Conservation (phyloP, 208 protist species). For the Leishmania arabica region DNA sequence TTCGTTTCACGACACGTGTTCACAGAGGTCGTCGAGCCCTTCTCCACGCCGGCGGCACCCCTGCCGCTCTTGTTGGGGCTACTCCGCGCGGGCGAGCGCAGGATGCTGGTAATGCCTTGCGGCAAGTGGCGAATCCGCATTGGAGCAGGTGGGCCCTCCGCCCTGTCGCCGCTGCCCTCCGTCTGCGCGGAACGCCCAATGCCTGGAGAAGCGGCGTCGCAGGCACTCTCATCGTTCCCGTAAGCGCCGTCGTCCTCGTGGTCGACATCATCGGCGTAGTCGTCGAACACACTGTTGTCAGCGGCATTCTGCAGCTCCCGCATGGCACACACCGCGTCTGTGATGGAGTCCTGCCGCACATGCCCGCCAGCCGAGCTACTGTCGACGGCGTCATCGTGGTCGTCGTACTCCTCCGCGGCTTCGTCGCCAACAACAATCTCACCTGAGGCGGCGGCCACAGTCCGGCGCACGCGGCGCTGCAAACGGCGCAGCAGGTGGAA, state of each 20-base stretch:
- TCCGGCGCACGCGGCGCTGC: slow-evolving; percentile 47
- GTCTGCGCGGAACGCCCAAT: background rate
- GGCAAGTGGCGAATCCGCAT: slow-evolving; percentile 19
- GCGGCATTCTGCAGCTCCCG: slow-evolving; percentile 61
- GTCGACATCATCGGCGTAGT: slow-evolving; percentile 35
- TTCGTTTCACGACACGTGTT: background rate
- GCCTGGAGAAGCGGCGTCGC: background rate
- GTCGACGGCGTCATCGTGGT: slow-evolving; percentile 20
- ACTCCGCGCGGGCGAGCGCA: slow-evolving; percentile 1
- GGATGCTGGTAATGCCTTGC: slow-evolving; percentile 27
- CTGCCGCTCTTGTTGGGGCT: background rate
- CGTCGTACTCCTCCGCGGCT: slow-evolving; percentile 19
- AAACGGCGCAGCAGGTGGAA: slow-evolving; percentile 69
- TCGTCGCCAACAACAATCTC: slow-evolving; percentile 39
- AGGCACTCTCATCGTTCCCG: slow-evolving; percentile 8
- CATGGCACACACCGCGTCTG: slow-evolving; percentile 34
- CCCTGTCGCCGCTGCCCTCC: background rate
- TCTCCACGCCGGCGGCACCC: background rate
- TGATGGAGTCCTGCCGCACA: slow-evolving; percentile 2
- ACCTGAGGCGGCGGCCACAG: slow-evolving; percentile 52
- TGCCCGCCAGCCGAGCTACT: background rate
- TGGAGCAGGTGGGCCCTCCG: background rate
- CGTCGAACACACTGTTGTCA: slow-evolving; percentile 79
- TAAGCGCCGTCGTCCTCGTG: slow-evolving; percentile 8
- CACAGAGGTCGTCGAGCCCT: background rate